Conservation (phyloP, 352 stramenopile species). For the Phytophthora crassamura region DNA sequence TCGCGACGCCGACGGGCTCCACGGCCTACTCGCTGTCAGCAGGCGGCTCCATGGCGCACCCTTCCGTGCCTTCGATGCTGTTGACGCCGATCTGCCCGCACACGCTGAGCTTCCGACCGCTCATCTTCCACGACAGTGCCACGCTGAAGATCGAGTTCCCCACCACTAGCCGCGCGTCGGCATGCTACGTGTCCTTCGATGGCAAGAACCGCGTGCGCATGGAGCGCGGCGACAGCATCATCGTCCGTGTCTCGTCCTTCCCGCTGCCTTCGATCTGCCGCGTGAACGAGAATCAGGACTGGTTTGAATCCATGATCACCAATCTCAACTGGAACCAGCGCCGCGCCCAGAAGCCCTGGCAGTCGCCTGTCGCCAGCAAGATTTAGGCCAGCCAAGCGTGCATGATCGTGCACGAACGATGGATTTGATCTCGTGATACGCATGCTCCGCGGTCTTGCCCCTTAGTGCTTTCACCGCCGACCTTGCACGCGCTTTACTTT, state of each 20-base stretch:
- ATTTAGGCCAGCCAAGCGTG: constrained; percentile 23
- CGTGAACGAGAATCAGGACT: constrained; percentile 92
- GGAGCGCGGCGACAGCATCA: constrained; percentile 84
- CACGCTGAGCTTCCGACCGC: constrained; percentile 93
- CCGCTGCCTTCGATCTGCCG: constrained; percentile 88
- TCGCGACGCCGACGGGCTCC: constrained; percentile 97
- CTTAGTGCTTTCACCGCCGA: constrained; percentile 19
- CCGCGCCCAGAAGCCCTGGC: constrained; percentile 83
- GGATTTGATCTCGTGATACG: constrained; percentile 12
- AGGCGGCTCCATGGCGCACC: constrained; percentile 98
- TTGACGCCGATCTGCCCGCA: constrained; percentile 99
- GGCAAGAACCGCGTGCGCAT: constrained; percentile 91
- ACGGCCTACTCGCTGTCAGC: constrained; percentile 98
- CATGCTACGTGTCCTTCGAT: constrained; percentile 92
- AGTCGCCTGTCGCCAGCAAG: constrained; percentile 41
- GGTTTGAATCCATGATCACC: constrained; percentile 93
- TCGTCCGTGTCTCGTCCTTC: constrained; percentile 89
- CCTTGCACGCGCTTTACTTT: constrained; percentile 31
- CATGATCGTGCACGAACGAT: constrained; percentile 9
- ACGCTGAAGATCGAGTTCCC: constrained; percentile 91
- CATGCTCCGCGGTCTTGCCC: constrained; percentile 3
- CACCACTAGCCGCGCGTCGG: constrained; percentile 69
- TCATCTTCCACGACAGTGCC: constrained; percentile 93
- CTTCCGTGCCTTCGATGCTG: constrained; percentile 96
- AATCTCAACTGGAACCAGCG: constrained; percentile 95